Evolutionary conservation across 495 filamentous ascomycete species (phyloP), one percentile per base, ranked within the genome.

Genomic region (Evernia prunastri): DNA sequence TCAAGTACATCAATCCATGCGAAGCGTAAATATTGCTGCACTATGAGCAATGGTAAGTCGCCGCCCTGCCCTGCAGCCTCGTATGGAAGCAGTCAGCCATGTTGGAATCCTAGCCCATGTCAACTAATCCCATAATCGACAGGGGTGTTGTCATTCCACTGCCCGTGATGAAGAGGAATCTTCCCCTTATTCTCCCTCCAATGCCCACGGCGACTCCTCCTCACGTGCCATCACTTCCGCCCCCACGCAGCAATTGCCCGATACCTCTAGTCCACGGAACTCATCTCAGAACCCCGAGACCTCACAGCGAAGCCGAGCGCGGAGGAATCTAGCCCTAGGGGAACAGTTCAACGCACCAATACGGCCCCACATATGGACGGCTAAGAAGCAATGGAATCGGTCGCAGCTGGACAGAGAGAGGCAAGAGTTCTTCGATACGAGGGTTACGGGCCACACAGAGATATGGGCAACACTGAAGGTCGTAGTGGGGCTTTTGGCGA

Each of bases 401-500:
- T 64, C 67, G 8, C 72, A 81, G 53, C 72, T 85, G 3, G 73
- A 79, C 56, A 77, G 71, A 37, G 81, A 82, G 62, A 77, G 83
- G 36, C 72, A 73, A 31, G 89, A 89, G 63, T 94, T 91, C 76
- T 94, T 90, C 67, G 88, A 92, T 61, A 97, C 92, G 4, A 77
- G 89, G 39, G 89, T 94, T 5, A 87, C 87, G 8, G 91, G 91
- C 13, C 80, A 84, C 9, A 65, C 80, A 18, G 90, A 96, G 68
- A 79, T 92, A 47, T 97, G 92, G 92, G 82, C 81, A 45, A 87
- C 90, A 2, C 65, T 96, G 15, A 80, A 80, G 35, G 75, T 83
- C 0, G 89, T 86, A 0, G 76, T 89, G 18, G 82, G 89, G 60
- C 73, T 89, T 23, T 68, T 95, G 67, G 86, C 84, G 74, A 67